These are phyloP conservation scores for Penicillium sp. DNA, from an alignment of 2,329 filamentous ascomycete species.

Conservation along the genomic window DNA sequence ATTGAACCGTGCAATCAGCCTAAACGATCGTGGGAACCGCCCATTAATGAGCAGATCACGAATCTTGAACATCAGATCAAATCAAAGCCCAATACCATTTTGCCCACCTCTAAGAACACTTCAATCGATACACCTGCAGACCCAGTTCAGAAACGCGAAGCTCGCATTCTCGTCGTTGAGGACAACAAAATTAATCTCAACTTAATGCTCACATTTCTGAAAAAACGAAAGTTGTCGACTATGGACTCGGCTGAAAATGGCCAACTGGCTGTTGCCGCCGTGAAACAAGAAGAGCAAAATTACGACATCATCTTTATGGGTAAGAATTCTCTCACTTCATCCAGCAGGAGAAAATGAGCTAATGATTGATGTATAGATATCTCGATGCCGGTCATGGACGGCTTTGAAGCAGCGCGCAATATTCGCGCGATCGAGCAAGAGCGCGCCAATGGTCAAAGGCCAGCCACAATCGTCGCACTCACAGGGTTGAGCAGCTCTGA, in stretches of 20 bases:
- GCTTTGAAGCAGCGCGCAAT: slow-evolving; percentile 44
- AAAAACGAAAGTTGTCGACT: slow-evolving; percentile 28
- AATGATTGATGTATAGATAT: slow-evolving; percentile 35
- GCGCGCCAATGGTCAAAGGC: not conserved
- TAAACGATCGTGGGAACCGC: not conserved
- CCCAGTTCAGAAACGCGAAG: slow-evolving; percentile 9
- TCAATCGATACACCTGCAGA: not conserved
- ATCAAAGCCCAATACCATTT: not conserved
- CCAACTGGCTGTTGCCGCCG: slow-evolving; percentile 44
- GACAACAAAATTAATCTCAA: slow-evolving; percentile 50
- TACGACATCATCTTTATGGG: slow-evolving; percentile 52
- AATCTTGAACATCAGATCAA: not conserved
- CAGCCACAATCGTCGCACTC: slow-evolving; percentile 22
- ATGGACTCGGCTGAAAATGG: slow-evolving; percentile 47
- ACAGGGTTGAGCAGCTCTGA: slow-evolving; percentile 46
- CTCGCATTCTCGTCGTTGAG: slow-evolving; percentile 45
- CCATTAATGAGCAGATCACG: not conserved
- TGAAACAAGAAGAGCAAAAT: slow-evolving; percentile 31
- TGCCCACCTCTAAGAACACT: not conserved
- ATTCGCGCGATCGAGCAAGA: slow-evolving; percentile 39
- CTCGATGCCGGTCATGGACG: slow-evolving; percentile 45
- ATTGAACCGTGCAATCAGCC: not conserved
- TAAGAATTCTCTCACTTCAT: slow-evolving; percentile 17
- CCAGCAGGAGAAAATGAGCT: not conserved
- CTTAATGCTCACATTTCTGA: slow-evolving; percentile 31